These are phyloP conservation scores for Rhodotorula sp. DNA, from an alignment of 1,284 basidiomycete genomes.

Conservation along the genomic window DNA sequence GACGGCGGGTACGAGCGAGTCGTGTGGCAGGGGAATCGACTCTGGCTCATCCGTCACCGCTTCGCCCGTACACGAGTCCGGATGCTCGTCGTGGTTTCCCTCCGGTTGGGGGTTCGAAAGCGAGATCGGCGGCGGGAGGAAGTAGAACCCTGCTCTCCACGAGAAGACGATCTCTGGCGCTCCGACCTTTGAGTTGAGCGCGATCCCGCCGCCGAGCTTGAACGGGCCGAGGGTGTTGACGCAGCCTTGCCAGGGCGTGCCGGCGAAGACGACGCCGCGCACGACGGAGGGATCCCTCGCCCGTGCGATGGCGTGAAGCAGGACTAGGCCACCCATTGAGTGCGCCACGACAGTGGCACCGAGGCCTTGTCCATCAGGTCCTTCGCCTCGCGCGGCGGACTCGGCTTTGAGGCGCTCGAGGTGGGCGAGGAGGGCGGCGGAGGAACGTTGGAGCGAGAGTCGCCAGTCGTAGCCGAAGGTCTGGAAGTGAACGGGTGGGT, in stretches of 20 bases:
- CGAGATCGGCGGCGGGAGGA: conserved; percentile 41
- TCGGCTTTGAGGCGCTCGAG: conserved; percentile 41
- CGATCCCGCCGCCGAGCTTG: conserved; percentile 46
- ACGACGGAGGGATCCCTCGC: conserved; percentile 46
- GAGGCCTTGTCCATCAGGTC: conserved; percentile 27
- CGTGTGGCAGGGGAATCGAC: neutral
- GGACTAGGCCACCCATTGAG: conserved; percentile 50
- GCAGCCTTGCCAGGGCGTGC: conserved; percentile 40
- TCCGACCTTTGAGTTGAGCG: conserved; percentile 40
- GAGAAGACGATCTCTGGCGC: conserved; percentile 46
- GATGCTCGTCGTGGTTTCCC: neutral
- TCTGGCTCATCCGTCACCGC: neutral
- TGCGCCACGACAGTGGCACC: conserved; percentile 49
- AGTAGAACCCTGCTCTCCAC: conserved; percentile 48
- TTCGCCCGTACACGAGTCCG: neutral
- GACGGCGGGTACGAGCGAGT: neutral
- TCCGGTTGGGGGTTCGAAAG: neutral
- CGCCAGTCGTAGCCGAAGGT: conserved; percentile 49
- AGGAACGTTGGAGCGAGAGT: conserved; percentile 33
- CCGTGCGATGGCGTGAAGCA: conserved; percentile 46
- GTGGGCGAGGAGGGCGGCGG: conserved; percentile 22
- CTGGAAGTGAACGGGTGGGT: conserved; percentile 38
- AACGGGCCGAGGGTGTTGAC: conserved; percentile 49
- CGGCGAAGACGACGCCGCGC: conserved; percentile 47
- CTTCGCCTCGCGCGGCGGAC: conserved; percentile 34